These are phyloP conservation scores for Cenchrus purpureus DNA, from an alignment of 176 grass and related monocot species.

Conservation along the genomic window DNA sequence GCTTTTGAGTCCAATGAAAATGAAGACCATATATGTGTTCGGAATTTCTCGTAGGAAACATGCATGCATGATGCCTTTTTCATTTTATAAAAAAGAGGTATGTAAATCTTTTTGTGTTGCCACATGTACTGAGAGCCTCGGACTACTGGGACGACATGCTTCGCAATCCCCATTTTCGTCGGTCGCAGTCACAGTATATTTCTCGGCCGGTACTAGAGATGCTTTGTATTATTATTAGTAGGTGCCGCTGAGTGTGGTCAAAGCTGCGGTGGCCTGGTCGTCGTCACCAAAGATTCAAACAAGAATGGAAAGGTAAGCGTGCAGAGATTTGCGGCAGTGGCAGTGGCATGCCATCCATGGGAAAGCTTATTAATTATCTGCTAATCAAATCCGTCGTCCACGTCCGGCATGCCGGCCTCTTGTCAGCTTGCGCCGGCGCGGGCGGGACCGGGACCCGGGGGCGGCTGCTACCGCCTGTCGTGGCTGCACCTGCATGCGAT, in stretches of 20 bases:
- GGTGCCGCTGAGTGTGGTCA: not conserved
- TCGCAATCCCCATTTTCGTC: not conserved
- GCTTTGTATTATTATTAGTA: too few species aligned
- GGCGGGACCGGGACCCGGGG: too few species aligned
- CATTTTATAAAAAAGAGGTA: not conserved
- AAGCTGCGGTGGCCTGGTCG: slow-evolving; percentile 2
- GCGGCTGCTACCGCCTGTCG: too few species aligned
- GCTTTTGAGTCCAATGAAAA: slow-evolving; percentile 4
- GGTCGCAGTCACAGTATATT: too few species aligned
- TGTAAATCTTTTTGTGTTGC: not conserved
- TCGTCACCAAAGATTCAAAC: slow-evolving; percentile 21
- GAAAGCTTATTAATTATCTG: not conserved
- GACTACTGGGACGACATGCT: too few species aligned
- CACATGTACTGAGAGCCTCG: not conserved
- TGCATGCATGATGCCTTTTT: not conserved
- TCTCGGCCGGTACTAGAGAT: too few species aligned
- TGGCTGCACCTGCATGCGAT: too few species aligned
- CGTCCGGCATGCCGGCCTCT: not conserved
- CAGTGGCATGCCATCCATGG: not conserved
- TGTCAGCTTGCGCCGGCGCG: too few species aligned
- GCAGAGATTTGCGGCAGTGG: not conserved
- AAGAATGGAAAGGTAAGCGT: slow-evolving; percentile 9
- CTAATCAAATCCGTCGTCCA: not conserved
- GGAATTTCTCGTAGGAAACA: not conserved
- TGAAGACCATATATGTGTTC: not conserved